Base-by-base conservation (phyloP, 208 protist genomes). In the Trichomonas vaginalis region DNA sequence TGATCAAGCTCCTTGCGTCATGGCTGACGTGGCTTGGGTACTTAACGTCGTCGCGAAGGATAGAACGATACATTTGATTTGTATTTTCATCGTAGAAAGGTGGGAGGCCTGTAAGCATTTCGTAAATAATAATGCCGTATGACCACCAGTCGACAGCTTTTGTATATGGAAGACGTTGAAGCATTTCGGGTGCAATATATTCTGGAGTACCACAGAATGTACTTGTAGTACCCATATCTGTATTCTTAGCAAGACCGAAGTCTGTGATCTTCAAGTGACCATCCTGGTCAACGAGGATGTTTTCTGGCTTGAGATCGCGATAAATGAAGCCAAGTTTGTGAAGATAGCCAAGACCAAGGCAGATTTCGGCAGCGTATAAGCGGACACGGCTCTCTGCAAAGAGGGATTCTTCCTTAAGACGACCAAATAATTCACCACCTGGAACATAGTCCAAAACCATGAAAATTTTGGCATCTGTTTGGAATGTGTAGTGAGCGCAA, bases 401-500 rank as follows among this genome's bases (percentile, higher is more conserved):
- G 3, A 27, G 12, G 17, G 62, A 6, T 92, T 62, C 39, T 47
- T 96, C 96, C 87, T 96, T 96, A 23, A 97, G 47, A 56, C 97
- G 96, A 42, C 47, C 86, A 45, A 97, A 97, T 0, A 97, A 39
- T 95, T 97, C 97, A 23, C 97, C 97, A n/a, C 97, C 97, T 46
- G 90, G 96, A 14, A 96, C 95, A 88, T 96, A 97, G 15, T 97
- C 97, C 17, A 98, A 56, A 4, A 97, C 96, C 27, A 98, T 95
- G 82, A 97, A 97, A 0, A 97, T 32, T 37, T 96, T 96, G 2
- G 96, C 37, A 14, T 95, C 27, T 23, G 86, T 97, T 95, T 97
- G 97, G 49, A 97, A 97, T 45, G 96, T 70, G 12, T 86, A 96
- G 90, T 95, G 83, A 21, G 96, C 45, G 37, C 86, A 95, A 17